These are phyloP conservation scores for Phtheirospermum japonicum DNA, from an alignment of 257 asterid genomes.

Conservation along the genomic window DNA sequence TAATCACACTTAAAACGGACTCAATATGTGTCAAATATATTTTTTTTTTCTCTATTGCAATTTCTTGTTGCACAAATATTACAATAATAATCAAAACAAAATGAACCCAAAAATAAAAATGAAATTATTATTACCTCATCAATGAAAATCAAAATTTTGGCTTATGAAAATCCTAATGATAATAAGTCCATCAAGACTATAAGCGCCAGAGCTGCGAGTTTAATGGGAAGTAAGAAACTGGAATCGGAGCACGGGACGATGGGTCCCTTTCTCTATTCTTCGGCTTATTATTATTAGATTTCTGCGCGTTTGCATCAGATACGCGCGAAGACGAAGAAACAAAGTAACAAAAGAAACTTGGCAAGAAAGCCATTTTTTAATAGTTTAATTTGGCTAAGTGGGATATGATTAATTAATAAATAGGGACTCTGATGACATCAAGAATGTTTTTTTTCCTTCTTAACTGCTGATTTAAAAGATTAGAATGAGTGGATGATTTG, in stretches of 20 bases:
- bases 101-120: too few relatives aligned
- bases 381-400: background rate
- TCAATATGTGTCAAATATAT: too few relatives aligned
- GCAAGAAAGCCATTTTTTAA: slow-evolving; percentile 26
- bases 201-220: slow-evolving; percentile 26
- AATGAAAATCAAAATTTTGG: too few relatives aligned
- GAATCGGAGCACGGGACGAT: slow-evolving; percentile 14
- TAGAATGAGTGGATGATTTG: too few relatives aligned
- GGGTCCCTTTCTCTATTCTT: slow-evolving; percentile 17
- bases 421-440: background rate
- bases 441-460: background rate
- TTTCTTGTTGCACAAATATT: too few relatives aligned
- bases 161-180: too few relatives aligned
- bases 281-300: background rate
- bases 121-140: too few relatives aligned
- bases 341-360: slow-evolving; percentile 26
- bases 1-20: too few relatives aligned
- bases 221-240: slow-evolving; percentile 30
- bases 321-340: slow-evolving; percentile 27
- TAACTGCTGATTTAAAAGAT: too few relatives aligned
- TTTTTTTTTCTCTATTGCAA: too few relatives aligned
- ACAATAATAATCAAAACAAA: too few relatives aligned
- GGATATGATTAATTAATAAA: too few relatives aligned
- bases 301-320: slow-evolving; percentile 7
- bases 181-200: background rate